These are phyloP conservation scores for Pleurotus platypus DNA, from an alignment of 768 basidiomycete genomes.

Conservation along the genomic window DNA sequence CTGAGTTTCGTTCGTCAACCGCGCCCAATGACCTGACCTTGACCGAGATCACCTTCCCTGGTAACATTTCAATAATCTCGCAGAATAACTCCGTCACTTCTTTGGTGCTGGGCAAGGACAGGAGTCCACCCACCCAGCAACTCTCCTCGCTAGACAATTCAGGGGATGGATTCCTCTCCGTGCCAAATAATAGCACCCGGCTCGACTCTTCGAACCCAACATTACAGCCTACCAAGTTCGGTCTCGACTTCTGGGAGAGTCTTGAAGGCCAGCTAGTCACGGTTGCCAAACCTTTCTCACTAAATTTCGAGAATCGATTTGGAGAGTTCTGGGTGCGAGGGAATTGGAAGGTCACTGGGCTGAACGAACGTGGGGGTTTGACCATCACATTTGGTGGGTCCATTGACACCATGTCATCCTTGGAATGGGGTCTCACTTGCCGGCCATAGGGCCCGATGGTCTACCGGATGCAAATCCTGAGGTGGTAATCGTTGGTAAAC, in stretches of 20 bases:
- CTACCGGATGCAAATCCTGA: conserved; percentile 60
- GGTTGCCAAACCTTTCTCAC: conserved; percentile 41
- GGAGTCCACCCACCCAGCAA: conserved; percentile 46
- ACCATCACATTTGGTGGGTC: conserved; percentile 43
- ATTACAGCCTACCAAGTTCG: conserved; percentile 47
- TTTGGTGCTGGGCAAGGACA: conserved; percentile 48
- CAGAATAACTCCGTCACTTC: conserved; percentile 42
- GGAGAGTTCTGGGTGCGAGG: conserved; percentile 60
- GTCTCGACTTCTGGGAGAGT: conserved; percentile 64
- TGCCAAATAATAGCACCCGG: conserved; percentile 49
- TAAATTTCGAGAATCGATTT: conserved; percentile 48
- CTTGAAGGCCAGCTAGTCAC: conserved; percentile 57
- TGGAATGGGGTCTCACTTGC: too few relatives aligned
- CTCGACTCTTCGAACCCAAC: conserved; percentile 42
- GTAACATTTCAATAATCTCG: conserved; percentile 40
- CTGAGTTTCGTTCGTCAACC: conserved; percentile 45
- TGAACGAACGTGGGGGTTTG: conserved; percentile 53
- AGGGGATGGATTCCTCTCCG: conserved; percentile 49
- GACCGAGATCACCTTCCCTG: conserved; percentile 46
- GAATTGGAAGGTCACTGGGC: conserved; percentile 51
- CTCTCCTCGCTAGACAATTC: conserved; percentile 49
- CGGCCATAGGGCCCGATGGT: conserved; percentile 36
- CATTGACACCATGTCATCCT: too few relatives aligned
- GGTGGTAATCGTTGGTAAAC: conserved; percentile 47
- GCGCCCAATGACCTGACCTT: conserved; percentile 42